Evolutionary conservation across 1,284 basidiomycete species (phyloP).

Genomic region (Exobasidium cylindrosporum): DNA sequence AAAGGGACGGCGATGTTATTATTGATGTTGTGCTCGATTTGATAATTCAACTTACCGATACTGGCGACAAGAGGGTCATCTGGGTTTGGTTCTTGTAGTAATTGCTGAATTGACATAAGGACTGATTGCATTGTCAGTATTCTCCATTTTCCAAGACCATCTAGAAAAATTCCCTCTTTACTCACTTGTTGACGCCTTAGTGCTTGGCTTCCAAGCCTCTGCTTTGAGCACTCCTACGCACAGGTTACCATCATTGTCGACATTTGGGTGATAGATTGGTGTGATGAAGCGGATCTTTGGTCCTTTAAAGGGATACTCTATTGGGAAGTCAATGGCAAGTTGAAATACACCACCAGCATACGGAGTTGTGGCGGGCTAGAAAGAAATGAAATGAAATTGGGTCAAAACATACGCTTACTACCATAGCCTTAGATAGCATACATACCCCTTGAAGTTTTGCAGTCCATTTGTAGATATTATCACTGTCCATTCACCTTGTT

Average conservation of each 20-base stretch:
- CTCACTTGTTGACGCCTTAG: constrained; percentile 51
- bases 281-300: constrained; percentile 50
- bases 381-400: neutral
- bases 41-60: constrained; percentile 43
- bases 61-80: constrained; percentile 51
- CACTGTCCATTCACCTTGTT: neutral
- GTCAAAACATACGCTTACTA: neutral
- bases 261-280: constrained; percentile 54
- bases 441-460: constrained; percentile 8
- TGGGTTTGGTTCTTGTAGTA: constrained; percentile 49
- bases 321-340: constrained; percentile 51
- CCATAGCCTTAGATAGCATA: too few relatives aligned
- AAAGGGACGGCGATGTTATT: too few relatives aligned
- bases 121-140: too few relatives aligned
- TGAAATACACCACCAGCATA: constrained; percentile 51
- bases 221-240: constrained; percentile 53
- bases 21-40: too few relatives aligned
- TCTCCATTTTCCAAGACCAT: too few relatives aligned
- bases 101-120: constrained; percentile 42
- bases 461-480: constrained; percentile 15
- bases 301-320: constrained; percentile 55
- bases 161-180: constrained; percentile 1
- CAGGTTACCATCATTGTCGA: constrained; percentile 52
- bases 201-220: constrained; percentile 55
- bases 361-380: constrained; percentile 27